A percentile compares a stretch with the other conserved stretches of the same genome.
These are phyloP conservation scores for Raffaelea albimanens DNA, from an alignment of 2,329 filamentous ascomycete genomes.

Conservation along the genomic window DNA sequence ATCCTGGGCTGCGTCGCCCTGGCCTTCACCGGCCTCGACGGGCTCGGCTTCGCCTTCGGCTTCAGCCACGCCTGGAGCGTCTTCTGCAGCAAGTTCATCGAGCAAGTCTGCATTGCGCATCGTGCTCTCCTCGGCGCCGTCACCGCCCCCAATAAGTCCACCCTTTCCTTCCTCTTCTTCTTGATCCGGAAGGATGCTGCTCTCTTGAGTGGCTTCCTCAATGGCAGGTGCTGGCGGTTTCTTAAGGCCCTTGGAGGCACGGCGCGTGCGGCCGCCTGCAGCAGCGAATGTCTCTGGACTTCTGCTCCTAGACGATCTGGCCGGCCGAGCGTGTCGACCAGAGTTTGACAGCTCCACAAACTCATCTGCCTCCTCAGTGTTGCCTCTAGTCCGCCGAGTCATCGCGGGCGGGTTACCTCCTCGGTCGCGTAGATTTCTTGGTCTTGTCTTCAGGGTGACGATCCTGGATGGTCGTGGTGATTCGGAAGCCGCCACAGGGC, in stretches of 20 bases:
- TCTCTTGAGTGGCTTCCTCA: slow-evolving; percentile 46
- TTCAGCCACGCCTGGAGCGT: too few relatives aligned
- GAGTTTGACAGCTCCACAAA: slow-evolving; percentile 51
- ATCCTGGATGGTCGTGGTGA: slow-evolving; percentile 11
- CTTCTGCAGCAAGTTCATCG: not conserved
- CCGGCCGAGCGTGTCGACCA: slow-evolving; percentile 43
- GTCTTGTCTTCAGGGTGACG: slow-evolving; percentile 18
- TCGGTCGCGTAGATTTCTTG: slow-evolving; percentile 7
- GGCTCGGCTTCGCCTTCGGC: not conserved
- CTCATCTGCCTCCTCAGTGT: slow-evolving; percentile 45
- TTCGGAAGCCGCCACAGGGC: too few relatives aligned
- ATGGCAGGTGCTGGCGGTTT: slow-evolving; percentile 31
- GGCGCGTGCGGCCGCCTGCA: slow-evolving; percentile 27
- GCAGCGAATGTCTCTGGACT: slow-evolving; percentile 40
- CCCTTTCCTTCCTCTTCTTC: slow-evolving; percentile 22
- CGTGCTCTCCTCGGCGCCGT: slow-evolving; percentile 7
- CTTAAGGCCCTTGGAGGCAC: slow-evolving; percentile 41
- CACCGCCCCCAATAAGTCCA: slow-evolving; percentile 20
- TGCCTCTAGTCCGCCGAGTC: slow-evolving; percentile 36
- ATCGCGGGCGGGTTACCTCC: slow-evolving; percentile 12
- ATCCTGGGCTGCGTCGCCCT: slow-evolving; percentile 2
- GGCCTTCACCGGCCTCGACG: not conserved
- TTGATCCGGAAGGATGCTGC: slow-evolving; percentile 16
- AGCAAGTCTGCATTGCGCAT: not conserved
- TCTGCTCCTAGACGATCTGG: slow-evolving; percentile 40